Conservation (phyloP, 208 protist species). For the Balamuthia mandrillaris region DNA sequence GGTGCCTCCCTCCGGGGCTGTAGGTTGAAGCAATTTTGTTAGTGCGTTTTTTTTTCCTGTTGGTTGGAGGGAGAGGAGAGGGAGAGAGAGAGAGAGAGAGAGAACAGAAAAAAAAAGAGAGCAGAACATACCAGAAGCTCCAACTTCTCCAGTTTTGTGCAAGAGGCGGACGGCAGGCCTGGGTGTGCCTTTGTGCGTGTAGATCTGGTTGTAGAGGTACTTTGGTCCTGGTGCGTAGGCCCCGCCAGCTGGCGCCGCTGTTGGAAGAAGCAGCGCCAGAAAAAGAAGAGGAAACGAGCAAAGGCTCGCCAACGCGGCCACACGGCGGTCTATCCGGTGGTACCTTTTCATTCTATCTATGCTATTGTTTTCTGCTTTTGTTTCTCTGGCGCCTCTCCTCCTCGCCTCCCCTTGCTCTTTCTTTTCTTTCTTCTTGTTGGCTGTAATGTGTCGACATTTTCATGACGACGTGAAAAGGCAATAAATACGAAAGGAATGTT, state of each 20-base stretch:
- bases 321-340: too few species aligned
- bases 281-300: too few species aligned
- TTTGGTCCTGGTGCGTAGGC: neutral
- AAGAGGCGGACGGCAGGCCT: neutral
- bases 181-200: neutral
- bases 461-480: too few species aligned
- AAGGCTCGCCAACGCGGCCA: too few species aligned
- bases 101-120: neutral
- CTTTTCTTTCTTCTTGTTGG: too few species aligned
- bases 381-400: too few species aligned
- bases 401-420: too few species aligned
- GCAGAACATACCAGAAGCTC: neutral
- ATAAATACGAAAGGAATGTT: too few species aligned
- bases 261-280: too few species aligned
- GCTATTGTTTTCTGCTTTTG: too few species aligned
- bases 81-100: neutral
- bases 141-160: neutral
- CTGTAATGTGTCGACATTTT: too few species aligned
- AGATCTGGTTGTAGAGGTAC: conserved; percentile 12
- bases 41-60: neutral
- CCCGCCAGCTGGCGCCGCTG: neutral
- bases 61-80: neutral
- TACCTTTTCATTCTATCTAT: too few species aligned
- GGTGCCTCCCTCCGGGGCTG: neutral
- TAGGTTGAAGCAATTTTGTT: neutral